phyloP scores from a whole-genome alignment of 208 protist species.

The Zelonia costaricensis region DNA sequence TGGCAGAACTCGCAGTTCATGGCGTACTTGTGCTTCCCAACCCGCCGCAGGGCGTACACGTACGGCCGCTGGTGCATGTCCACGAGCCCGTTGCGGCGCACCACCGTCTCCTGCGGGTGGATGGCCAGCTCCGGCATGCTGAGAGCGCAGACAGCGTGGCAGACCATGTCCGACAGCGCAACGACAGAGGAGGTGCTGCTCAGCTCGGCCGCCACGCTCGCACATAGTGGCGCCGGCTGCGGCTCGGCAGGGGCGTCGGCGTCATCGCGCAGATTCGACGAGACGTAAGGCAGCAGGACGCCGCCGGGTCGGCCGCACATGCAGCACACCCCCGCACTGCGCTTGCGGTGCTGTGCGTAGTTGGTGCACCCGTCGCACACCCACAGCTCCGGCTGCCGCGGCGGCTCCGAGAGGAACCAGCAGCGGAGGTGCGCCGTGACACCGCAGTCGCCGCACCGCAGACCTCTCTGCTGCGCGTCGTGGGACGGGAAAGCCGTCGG shows the following conservation, averaged over 20 bases:
- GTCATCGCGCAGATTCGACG: slow-evolving; percentile 14
- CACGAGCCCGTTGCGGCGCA: slow-evolving; percentile 30
- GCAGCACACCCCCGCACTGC: slow-evolving; percentile 35
- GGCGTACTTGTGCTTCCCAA: slow-evolving; percentile 35
- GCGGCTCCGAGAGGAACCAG: slow-evolving; percentile 55
- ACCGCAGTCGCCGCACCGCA: slow-evolving; percentile 55
- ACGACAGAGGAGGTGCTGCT: slow-evolving; percentile 4
- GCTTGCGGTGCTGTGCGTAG: slow-evolving; percentile 26
- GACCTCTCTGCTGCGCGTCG: slow-evolving; percentile 24
- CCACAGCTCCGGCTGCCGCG: slow-evolving; percentile 42
- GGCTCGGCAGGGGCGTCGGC: background rate
- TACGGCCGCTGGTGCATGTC: slow-evolving; percentile 44
- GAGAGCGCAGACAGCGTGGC: slow-evolving; percentile 67
- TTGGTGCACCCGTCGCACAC: slow-evolving; percentile 59
- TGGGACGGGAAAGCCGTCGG: background rate
- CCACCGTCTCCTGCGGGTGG: slow-evolving; percentile 20
- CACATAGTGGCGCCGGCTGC: background rate
- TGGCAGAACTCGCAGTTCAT: slow-evolving; percentile 65
- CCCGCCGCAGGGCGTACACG: slow-evolving; percentile 29
- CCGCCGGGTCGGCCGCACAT: slow-evolving; percentile 62
- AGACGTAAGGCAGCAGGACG: slow-evolving; percentile 56
- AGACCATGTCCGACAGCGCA: slow-evolving; percentile 32
- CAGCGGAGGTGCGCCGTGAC: slow-evolving; percentile 57
- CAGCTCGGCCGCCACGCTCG: background rate
- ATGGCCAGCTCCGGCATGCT: slow-evolving; percentile 55